Base-by-base conservation (phyloP, 2,329 filamentous ascomycete species). In the Microcyclosporella mali region DNA sequence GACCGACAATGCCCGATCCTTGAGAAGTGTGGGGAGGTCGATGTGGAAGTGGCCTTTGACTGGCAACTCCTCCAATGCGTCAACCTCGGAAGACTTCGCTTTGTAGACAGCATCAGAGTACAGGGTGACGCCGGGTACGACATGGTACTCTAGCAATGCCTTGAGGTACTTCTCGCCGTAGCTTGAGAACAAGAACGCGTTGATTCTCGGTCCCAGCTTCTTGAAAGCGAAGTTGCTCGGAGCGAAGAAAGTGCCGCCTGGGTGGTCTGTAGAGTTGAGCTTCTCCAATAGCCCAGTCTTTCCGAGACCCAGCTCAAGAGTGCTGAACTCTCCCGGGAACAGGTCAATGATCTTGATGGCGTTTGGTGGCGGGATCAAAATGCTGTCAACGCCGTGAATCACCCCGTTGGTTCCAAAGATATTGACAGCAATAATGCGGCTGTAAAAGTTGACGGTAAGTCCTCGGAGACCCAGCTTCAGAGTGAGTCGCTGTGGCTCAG, bases 31-130 rank as follows among this genome's bases (percentile, higher is more conserved):
- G 0, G 81, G 78, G 2, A 95, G 70, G 54, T 90, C 83, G 50
- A 84, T 69, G 60, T 82, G 81, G 61, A 73, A 79, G 53, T 80
- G 74, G 37, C 73, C 71, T 43, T 68, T 64, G 1, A 37, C 28
- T 9, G 49, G 40, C 16, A 66, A 61, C 25, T 56, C 56, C 10
- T 62, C 56, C 1, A 58, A 54, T 1, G 43, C 44, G 18, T 54
- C 46, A 9, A 40, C 47, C 35, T 55, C 44, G n/a, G 47, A 44
- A 7, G 45, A 49, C 9, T 51, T 40, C 7, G 67, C 57, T 37
- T 74, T 73, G 68, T 88, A 92, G 60, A 82, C 85, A 4, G 82
- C 84, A 59, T 95, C 89, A 4, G 83, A 86, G 71, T 95, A 95
- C 0, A 94, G 68, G 0, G 85, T 89, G 46, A 81, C 74, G 57